Evolutionary conservation across 2,329 filamentous ascomycete species (phyloP).

Genomic region (Monosporascus cannonballus): DNA sequence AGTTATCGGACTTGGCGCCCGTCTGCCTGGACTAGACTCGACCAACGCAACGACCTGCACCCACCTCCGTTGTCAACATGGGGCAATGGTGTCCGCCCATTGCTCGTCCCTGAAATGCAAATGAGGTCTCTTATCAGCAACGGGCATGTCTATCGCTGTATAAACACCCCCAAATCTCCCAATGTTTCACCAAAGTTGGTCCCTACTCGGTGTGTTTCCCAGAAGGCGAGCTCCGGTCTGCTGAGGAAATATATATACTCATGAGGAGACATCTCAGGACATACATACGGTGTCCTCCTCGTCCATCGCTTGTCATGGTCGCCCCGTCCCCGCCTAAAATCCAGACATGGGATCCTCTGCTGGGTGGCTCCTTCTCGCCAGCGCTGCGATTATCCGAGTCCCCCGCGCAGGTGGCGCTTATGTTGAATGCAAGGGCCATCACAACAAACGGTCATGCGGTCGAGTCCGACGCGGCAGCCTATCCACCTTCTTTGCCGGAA

Average conservation of each 20-base stretch:
- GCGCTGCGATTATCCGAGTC: slow-evolving; percentile 7
- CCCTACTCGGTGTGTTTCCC: slow-evolving; percentile 14
- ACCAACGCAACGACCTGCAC: background rate
- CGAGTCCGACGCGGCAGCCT: background rate
- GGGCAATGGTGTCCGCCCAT: slow-evolving; percentile 15
- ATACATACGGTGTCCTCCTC: background rate
- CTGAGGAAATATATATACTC: slow-evolving; percentile 3
- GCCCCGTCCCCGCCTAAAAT: slow-evolving; percentile 21
- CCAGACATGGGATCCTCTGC: slow-evolving; percentile 27
- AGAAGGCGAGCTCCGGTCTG: background rate
- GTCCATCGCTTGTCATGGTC: slow-evolving; percentile 10
- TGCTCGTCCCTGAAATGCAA: background rate
- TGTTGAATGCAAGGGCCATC: slow-evolving; percentile 1
- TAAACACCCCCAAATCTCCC: slow-evolving; percentile 22
- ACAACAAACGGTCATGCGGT: background rate
- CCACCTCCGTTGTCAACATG: slow-evolving; percentile 19
- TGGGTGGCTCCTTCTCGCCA: slow-evolving; percentile 27
- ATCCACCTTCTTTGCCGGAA: background rate
- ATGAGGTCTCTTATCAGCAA: too few species aligned
- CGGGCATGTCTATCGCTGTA: too few species aligned
- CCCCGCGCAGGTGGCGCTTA: slow-evolving; percentile 6
- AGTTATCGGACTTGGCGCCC: slow-evolving; percentile 3
- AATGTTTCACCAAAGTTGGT: slow-evolving; percentile 10
- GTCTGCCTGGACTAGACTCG: slow-evolving; percentile 13
- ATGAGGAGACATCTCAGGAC: slow-evolving; percentile 4